Evolutionary conservation across 768 basidiomycete species (phyloP).

Genomic region (Tephrocybe sp.): DNA sequence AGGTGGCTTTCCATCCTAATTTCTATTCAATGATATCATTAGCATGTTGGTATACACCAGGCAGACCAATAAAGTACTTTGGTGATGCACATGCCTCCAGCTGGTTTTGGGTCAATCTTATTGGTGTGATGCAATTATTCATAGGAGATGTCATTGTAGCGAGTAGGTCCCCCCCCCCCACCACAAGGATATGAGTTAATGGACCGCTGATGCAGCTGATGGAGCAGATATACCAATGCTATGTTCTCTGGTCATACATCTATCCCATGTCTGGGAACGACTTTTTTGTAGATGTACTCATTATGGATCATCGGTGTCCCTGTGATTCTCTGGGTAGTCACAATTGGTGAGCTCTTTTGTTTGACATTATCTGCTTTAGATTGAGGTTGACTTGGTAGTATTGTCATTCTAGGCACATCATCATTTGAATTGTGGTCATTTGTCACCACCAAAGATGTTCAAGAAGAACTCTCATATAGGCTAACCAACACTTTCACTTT

Average conservation of each 20-base stretch:
- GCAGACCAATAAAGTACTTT: constrained; percentile 2
- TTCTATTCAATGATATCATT: too few relatives aligned
- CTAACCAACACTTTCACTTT: neutral
- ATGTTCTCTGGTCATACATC: constrained; percentile 4
- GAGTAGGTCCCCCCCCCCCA: neutral
- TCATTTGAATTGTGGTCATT: neutral
- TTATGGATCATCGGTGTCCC: constrained; percentile 1
- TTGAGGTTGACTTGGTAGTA: neutral
- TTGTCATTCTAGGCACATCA: neutral
- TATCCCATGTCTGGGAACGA: too few relatives aligned
- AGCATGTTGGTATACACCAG: too few relatives aligned
- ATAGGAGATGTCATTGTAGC: constrained; percentile 1
- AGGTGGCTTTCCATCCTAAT: neutral
- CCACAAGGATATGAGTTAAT: neutral
- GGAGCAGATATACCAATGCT: constrained; percentile 1
- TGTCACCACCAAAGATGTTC: neutral
- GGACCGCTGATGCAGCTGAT: neutral
- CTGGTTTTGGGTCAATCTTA: neutral
- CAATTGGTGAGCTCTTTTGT: neutral
- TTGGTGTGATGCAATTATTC: neutral
- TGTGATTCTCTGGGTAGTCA: constrained; percentile 1
- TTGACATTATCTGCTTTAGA: neutral
- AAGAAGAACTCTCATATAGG: neutral
- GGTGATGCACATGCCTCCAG: neutral
- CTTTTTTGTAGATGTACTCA: too few relatives aligned